Evolutionary conservation across 352 stramenopile genomes (phyloP), one percentile per base, ranked within the genome.

Genomic region (Peronospora tabacina): DNA sequence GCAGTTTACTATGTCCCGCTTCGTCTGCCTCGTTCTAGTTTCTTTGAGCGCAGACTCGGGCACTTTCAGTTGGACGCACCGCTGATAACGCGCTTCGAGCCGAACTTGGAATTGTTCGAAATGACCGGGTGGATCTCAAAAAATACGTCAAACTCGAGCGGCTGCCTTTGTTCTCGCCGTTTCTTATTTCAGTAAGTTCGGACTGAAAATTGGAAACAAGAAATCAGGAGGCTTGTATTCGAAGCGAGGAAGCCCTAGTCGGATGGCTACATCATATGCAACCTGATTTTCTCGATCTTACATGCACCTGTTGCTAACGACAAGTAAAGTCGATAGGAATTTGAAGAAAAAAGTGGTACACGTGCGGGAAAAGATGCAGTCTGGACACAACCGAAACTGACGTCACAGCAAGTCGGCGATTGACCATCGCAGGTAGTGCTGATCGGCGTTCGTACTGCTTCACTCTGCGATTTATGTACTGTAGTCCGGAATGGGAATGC

Each of bases 61-160:
- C 43, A 33, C 20, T 59, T 53, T 29, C 7, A 5, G n/a, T 8
- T 15, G 20, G n/a, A 73, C 68, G 19, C 49, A 87, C 75, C 3
- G 22, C 22, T 26, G 67, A 68, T 75, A 63, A 65, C 86, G 48
- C 76, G 75, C 71, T 87, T 87, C 55, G 71, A 63, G 49, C 78
- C 76, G 46, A 87, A 87, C 8, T 86, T 63, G 8, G 76, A 73
- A 56, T 87, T 85, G 51, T 68, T 37, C 16, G 64, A 60, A 44
- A 85, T 65, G 46, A 86, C 63, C 16, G 52, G 44, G 49, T 75
- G 43, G 66, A 90, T 84, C 35, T 67, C 62, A 5, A 57, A 54
- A 20, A 87, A 57, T 50, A 90, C 70, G 48, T 85, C 70, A 52
- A 78, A 64, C 55, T 85, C 74, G 42, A 79, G 62, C 11, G 74